Base-by-base conservation (phyloP, 2,329 filamentous ascomycete species). In the Rhynchosporium graminicola region DNA sequence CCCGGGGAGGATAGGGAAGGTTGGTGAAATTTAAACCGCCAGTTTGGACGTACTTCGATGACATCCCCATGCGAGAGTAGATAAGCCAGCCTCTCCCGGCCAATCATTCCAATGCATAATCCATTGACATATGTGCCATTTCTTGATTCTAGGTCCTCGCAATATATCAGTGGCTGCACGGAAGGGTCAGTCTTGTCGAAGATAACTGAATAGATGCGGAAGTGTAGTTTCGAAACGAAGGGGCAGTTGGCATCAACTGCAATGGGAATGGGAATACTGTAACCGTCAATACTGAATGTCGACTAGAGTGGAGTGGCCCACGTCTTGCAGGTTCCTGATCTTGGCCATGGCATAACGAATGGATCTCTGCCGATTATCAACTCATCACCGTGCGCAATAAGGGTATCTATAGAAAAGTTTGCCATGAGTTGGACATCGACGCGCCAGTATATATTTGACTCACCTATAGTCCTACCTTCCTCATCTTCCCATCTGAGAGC, bases 61-160 rank as follows among this genome's bases (percentile, higher is more conserved):
- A 76, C 64, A 70, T 86, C 83, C n/a, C 80, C 79, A 63, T 82
- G 71, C 52, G 78, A 73, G 12, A 87, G 75, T 5, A 86, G 76
- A 68, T 78, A 77, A 0, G 79, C 82, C 3, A 76, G 63, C 31
- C 65, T 62, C 15, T 71, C 69, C 20, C 51, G 57, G 3, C 64
- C 69, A 1, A 78, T 76, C 13, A 78, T 74, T 45, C 80, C 82
- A 59, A 84, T 78, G 15, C 77, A 72, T 0, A 69, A 55, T 0
- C 72, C 76, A 61, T 85, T 83, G 43, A 86, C 78, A 57, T 76
- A 80, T 0, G 83, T 86, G 2, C 83, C 83, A 59, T 81, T 82
- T 15, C 74, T 75, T 4, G 83, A 85, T 58, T 80, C 79, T 29
- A 80, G 78, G 66, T 87, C 84, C 13, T 83, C 80, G 33, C 84